Conservation (phyloP, 805 yeast genomes). For the Zygoascus tannicola region DNA sequence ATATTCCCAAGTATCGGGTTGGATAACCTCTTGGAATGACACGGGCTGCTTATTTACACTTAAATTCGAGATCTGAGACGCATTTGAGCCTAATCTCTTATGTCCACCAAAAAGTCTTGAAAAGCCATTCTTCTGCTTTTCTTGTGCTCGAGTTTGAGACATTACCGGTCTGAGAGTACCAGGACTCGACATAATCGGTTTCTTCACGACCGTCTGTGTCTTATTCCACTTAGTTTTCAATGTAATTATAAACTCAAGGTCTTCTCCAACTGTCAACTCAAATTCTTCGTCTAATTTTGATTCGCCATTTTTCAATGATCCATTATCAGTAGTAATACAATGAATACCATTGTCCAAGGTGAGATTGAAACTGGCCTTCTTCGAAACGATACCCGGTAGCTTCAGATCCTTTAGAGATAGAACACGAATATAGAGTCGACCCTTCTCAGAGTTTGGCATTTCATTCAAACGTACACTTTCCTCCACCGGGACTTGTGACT, state of each 20-base stretch:
- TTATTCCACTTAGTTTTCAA: conserved; percentile 52
- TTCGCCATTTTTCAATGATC: conserved; percentile 21
- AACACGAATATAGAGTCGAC: conserved; percentile 20
- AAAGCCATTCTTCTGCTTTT: conserved; percentile 11
- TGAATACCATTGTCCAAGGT: conserved; percentile 71
- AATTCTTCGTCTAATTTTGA: conserved; percentile 59
- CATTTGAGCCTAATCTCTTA: neutral
- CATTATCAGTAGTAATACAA: conserved; percentile 54
- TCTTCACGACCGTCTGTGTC: conserved; percentile 10
- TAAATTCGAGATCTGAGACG: neutral
- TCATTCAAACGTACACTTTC: too few relatives aligned
- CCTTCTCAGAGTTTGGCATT: conserved; percentile 17
- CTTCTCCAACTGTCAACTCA: conserved; percentile 57
- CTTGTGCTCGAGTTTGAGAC: conserved; percentile 3
- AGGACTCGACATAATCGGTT: conserved; percentile 5
- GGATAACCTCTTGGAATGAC: neutral
- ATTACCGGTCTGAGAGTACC: neutral
- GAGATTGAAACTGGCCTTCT: conserved; percentile 38
- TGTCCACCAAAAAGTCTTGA: conserved; percentile 10
- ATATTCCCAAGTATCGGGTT: conserved; percentile 39
- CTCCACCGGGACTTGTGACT: too few relatives aligned
- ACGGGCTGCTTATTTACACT: conserved; percentile 3
- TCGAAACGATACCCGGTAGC: conserved; percentile 33
- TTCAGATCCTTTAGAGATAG: conserved; percentile 25
- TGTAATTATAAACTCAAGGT: conserved; percentile 59